Percentiles rank a stretch among this genome's conserved stretches.
Conservation (phyloP, 305 asterid genomes). For the Rubia peregrina region DNA sequence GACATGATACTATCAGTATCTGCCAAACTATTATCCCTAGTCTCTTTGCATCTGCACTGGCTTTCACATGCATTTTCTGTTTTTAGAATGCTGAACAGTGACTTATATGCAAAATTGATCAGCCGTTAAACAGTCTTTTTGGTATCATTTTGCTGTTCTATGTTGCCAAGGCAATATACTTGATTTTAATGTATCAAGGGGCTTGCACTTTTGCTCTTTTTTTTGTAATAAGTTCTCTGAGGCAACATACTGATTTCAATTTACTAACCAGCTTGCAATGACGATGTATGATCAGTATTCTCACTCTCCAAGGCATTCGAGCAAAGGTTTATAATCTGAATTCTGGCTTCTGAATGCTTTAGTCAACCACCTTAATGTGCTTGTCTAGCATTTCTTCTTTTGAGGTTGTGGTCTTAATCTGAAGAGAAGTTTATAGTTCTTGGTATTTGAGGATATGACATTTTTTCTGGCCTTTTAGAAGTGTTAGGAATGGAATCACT, state of each 20-base stretch:
- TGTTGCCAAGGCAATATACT: conserved; percentile 20
- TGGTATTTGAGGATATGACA: neutral
- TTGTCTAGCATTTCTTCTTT: neutral
- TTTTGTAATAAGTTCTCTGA: neutral
- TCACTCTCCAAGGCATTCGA: conserved; percentile 29
- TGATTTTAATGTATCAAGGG: conserved; percentile 6
- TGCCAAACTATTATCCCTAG: neutral
- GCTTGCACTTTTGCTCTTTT: neutral
- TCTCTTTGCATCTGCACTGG: neutral
- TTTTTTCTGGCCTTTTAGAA: neutral
- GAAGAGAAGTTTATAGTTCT: neutral
- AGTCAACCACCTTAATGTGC: neutral
- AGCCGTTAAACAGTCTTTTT: neutral
- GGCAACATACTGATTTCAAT: conserved; percentile 26
- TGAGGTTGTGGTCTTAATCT: neutral
- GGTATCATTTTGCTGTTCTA: conserved; percentile 14
- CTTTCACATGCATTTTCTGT: neutral
- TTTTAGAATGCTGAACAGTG: neutral
- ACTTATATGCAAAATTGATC: neutral
- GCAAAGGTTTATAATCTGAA: conserved; percentile 27
- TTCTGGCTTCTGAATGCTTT: conserved; percentile 15
- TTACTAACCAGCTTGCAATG: conserved; percentile 51
- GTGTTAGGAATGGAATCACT: neutral
- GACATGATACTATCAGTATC: neutral
- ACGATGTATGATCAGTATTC: conserved; percentile 41